Percentiles rank a stretch among this genome's conserved stretches.
Conservation (phyloP, 352 stramenopile genomes). For the Phytophthora parvispora region DNA sequence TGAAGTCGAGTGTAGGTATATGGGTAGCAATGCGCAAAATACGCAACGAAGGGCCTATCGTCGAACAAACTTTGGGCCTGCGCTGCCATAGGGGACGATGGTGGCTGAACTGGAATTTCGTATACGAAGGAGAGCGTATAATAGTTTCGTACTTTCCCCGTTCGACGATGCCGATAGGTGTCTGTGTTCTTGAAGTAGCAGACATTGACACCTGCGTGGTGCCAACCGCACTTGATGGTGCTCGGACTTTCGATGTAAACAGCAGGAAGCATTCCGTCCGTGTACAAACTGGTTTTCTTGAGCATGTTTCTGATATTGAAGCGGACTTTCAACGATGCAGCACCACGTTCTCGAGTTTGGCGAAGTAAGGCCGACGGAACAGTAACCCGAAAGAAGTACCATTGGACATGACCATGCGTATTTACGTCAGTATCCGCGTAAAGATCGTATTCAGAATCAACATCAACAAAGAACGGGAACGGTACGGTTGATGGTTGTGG, state of each 20-base stretch:
- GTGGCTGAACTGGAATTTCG: constrained; percentile 41
- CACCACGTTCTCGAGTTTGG: constrained; percentile 22
- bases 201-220: constrained; percentile 73
- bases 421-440: constrained; percentile 80
- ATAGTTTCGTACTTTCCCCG: constrained; percentile 57
- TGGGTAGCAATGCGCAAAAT: constrained; percentile 88
- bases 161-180: constrained; percentile 69
- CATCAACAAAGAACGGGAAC: constrained; percentile 67
- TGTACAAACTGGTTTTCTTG: constrained; percentile 89
- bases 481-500: constrained; percentile 26
- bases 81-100: constrained; percentile 3
- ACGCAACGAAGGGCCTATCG: constrained; percentile 49
- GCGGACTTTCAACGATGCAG: constrained; percentile 49
- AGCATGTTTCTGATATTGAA: constrained; percentile 93
- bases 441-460: constrained; percentile 78
- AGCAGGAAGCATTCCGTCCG: constrained; percentile 88
- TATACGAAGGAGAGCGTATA: constrained; percentile 89
- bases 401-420: constrained; percentile 88
- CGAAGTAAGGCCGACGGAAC: constrained; percentile 26
- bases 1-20: constrained; percentile 90
- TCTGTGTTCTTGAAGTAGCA: constrained; percentile 89
- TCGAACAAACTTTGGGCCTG: constrained; percentile 1
- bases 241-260: constrained; percentile 58
- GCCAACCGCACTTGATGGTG: constrained; percentile 61
- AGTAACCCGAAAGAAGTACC: constrained; percentile 88